These are phyloP conservation scores for Umbilicus rupestris DNA, from an alignment of 164 flowering plant genomes.

Conservation along the genomic window DNA sequence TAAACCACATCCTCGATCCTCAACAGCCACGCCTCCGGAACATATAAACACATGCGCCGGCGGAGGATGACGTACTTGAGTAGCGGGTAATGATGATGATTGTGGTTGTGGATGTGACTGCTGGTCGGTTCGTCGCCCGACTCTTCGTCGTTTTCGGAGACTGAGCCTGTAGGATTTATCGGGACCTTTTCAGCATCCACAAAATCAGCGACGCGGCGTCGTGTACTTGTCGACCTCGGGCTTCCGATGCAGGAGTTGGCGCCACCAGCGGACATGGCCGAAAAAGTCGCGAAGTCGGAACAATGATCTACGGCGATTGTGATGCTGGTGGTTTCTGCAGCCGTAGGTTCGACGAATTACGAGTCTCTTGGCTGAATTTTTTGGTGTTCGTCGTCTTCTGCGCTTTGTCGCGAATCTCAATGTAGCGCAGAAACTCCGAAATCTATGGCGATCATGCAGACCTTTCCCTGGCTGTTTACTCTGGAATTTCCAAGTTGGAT, in stretches of 20 bases:
- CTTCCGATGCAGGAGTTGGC: conserved; percentile 3
- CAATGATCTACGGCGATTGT: neutral
- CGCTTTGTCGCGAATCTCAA: neutral
- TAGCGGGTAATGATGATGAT: neutral
- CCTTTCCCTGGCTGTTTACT: neutral
- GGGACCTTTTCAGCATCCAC: neutral
- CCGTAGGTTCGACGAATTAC: neutral
- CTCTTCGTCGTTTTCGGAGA: neutral
- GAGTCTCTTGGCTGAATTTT: neutral
- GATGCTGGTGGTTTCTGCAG: neutral
- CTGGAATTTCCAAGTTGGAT: too few species aligned
- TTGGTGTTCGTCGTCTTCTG: neutral
- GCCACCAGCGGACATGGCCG: neutral
- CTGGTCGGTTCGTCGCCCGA: neutral
- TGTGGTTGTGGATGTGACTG: neutral
- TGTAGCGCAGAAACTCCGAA: conserved; percentile 3
- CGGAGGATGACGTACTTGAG: neutral
- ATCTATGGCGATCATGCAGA: neutral
- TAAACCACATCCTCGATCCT: neutral
- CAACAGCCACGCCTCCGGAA: neutral
- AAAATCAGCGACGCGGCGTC: conserved; percentile 1
- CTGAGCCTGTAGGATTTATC: neutral
- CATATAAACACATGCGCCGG: neutral
- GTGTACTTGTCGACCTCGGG: conserved; percentile 1
- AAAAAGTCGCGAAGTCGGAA: neutral